Conservation (phyloP, 202 grass and related monocot species). For the Panicum virgatum region DNA sequence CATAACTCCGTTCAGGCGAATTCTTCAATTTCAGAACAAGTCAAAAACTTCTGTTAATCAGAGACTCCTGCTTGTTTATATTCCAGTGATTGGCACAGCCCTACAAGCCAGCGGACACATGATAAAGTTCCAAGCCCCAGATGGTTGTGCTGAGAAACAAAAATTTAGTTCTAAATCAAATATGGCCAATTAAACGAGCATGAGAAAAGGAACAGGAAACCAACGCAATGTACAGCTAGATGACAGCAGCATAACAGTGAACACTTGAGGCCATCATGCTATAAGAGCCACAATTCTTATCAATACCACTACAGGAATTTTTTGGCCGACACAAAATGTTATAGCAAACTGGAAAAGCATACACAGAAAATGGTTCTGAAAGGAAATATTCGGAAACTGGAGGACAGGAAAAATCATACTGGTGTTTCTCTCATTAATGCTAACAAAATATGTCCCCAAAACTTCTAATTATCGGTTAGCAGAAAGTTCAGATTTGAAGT, state of each 20-base stretch:
- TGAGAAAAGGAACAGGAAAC: constrained; percentile 19
- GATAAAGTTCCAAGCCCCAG: background rate
- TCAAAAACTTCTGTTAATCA: constrained; percentile 7
- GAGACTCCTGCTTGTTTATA: background rate
- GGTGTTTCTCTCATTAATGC: background rate
- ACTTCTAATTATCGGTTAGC: background rate
- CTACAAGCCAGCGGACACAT: constrained; percentile 3
- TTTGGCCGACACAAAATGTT: background rate
- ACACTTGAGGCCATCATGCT: background rate
- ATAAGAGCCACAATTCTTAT: background rate
- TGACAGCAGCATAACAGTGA: constrained; percentile 10
- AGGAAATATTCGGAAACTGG: background rate
- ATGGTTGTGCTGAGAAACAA: constrained; percentile 26
- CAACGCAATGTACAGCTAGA: background rate
- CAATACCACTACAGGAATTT: background rate
- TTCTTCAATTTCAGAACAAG: constrained; percentile 6
- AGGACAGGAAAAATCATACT: background rate
- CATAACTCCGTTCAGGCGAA: constrained; percentile 45
- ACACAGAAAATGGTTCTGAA: constrained; percentile 1
- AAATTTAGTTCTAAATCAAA: constrained; percentile 30
- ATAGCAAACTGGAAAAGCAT: background rate
- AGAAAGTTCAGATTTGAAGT: background rate
- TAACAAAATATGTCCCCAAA: background rate
- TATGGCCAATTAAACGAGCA: constrained; percentile 6
- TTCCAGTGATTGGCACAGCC: background rate